These are phyloP conservation scores for Citrus reticulata DNA, from an alignment of 345 rosid species.

Conservation along the genomic window DNA sequence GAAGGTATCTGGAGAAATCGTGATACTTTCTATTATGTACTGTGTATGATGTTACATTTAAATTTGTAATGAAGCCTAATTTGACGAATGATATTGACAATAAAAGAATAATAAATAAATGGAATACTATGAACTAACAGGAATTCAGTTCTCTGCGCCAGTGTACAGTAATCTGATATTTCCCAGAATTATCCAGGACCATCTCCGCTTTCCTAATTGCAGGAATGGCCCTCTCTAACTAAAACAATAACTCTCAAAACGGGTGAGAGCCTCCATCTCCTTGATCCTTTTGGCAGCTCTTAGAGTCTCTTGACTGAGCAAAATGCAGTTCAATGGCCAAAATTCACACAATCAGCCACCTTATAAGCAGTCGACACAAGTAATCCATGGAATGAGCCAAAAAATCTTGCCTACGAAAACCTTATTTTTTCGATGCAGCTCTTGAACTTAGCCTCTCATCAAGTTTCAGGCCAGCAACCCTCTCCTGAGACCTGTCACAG, in stretches of 20 bases:
- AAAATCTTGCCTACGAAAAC: neutral
- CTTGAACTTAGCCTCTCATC: constrained; percentile 26
- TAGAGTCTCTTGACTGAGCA: neutral
- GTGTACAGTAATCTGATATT: constrained; percentile 19
- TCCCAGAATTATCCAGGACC: constrained; percentile 16
- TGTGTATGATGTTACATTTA: constrained; percentile 10
- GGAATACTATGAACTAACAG: constrained; percentile 10
- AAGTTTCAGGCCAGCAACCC: constrained; percentile 14
- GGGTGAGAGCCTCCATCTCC: constrained; percentile 1
- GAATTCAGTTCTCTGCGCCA: neutral
- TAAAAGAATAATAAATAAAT: constrained; percentile 32
- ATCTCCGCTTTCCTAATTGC: constrained; percentile 11
- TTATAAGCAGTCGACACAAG: neutral
- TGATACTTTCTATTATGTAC: constrained; percentile 1
- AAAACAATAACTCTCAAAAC: constrained; percentile 4
- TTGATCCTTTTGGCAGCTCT: constrained; percentile 14
- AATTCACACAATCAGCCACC: neutral
- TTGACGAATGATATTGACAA: constrained; percentile 5
- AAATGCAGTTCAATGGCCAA: constrained; percentile 8
- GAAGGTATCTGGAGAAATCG: neutral
- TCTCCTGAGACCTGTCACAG: constrained; percentile 46
- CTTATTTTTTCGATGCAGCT: constrained; percentile 33
- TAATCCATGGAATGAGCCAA: constrained; percentile 7
- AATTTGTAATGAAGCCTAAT: constrained; percentile 1
- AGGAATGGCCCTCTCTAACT: constrained; percentile 8